A percentile compares a stretch with the other conserved stretches of the same genome.
Conservation (phyloP, 305 asterid genomes). For the Fraxinus nigra region DNA sequence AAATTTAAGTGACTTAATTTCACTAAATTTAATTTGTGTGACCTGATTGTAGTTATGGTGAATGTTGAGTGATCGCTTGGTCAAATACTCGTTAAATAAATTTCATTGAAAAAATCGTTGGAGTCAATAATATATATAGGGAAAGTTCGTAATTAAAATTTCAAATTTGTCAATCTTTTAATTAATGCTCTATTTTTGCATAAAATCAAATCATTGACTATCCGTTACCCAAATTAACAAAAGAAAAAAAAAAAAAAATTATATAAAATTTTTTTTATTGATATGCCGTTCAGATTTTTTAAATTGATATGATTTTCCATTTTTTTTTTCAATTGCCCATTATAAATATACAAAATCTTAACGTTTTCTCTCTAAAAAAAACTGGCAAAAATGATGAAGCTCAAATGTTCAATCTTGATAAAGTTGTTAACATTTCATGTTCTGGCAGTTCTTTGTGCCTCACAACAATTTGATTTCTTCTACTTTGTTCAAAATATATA, state of each 20-base stretch:
- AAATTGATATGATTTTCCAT: background rate
- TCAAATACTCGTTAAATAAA: background rate
- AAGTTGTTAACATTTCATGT: conserved; percentile 40
- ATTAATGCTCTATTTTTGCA: background rate
- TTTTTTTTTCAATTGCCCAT: background rate
- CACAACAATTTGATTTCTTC: conserved; percentile 71
- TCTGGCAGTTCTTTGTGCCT: conserved; percentile 30
- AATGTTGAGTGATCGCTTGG: background rate
- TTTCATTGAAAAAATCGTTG: background rate
- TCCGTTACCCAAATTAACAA: background rate
- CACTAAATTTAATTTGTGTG: background rate
- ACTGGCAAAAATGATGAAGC: conserved; percentile 14
- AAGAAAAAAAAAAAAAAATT: no score
- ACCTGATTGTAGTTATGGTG: background rate
- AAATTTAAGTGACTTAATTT: background rate
- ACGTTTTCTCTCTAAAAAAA: background rate
- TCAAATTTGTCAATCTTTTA: background rate
- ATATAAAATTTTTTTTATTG: background rate
- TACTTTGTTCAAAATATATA: conserved; percentile 66
- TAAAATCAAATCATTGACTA: background rate
- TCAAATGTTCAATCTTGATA: conserved; percentile 23
- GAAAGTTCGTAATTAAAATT: background rate
- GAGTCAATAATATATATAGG: background rate
- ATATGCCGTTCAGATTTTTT: background rate
- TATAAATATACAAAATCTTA: background rate